A percentile compares a stretch with the other conserved stretches of the same genome.
phyloP scores from a whole-genome alignment of 75 land plant species.

The Picea glauca region DNA sequence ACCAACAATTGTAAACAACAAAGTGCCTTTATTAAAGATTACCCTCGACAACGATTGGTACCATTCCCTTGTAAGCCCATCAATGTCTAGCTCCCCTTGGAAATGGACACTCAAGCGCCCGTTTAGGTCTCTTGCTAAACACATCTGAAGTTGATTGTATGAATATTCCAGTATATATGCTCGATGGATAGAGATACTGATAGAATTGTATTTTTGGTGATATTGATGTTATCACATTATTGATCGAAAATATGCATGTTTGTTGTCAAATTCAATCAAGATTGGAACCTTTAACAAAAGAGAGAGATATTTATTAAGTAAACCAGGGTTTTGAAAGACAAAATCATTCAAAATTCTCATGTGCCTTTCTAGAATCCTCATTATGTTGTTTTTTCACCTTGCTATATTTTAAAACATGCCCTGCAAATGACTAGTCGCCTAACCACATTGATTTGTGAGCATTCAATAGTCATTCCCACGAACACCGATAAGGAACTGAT shows the following conservation, averaged over 20 bases:
- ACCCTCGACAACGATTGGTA: constrained; percentile 91
- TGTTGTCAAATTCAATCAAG: constrained; percentile 94
- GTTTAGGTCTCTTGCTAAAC: constrained; percentile 83
- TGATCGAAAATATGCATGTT: constrained; percentile 84
- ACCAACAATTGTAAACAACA: constrained; percentile 95
- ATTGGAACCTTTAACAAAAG: constrained; percentile 86
- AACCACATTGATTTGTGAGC: too few species aligned
- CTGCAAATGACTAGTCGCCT: too few species aligned
- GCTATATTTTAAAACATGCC: too few species aligned
- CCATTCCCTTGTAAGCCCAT: constrained; percentile 97
- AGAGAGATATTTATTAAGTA: constrained; percentile 90
- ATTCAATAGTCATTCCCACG: too few species aligned
- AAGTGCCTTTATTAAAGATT: constrained; percentile 93
- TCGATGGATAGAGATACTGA: constrained; percentile 81
- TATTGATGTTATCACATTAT: constrained; percentile 93
- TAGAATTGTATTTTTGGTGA: constrained; percentile 82
- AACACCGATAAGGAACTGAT: too few species aligned
- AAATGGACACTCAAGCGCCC: constrained; percentile 91
- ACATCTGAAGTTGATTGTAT: constrained; percentile 89
- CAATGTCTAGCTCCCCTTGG: constrained; percentile 99
- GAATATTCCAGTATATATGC: constrained; percentile 98
- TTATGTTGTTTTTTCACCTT: constrained; percentile 12
- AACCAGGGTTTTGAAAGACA: constrained; percentile 84
- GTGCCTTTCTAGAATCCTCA: constrained; percentile 81
- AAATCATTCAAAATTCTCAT: constrained; percentile 85